These are phyloP conservation scores for Hymenoscyphus repandus DNA, from an alignment of 2,329 filamentous ascomycete species.

Conservation along the genomic window DNA sequence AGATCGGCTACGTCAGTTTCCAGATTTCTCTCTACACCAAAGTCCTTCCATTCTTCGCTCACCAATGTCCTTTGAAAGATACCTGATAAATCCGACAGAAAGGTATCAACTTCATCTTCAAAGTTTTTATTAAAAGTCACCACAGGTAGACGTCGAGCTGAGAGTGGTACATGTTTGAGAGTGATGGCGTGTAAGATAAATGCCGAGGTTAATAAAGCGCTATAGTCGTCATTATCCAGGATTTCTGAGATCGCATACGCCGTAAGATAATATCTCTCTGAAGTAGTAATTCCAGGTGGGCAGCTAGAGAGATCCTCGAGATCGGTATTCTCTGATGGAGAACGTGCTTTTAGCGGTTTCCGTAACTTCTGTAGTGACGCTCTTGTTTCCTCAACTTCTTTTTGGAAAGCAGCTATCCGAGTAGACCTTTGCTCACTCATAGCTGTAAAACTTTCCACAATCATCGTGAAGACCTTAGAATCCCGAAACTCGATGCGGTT, in stretches of 20 bases:
- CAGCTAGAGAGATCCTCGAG: slow-evolving; percentile 14
- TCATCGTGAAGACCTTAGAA: slow-evolving; percentile 42
- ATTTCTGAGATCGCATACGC: slow-evolving; percentile 29
- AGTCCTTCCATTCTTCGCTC: slow-evolving; percentile 21
- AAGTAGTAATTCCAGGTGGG: slow-evolving; percentile 25
- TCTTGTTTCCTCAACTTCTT: slow-evolving; percentile 14
- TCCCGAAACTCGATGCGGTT: slow-evolving; percentile 59
- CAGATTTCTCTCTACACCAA: slow-evolving; percentile 20
- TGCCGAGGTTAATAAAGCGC: slow-evolving; percentile 31
- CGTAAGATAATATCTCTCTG: slow-evolving; percentile 31
- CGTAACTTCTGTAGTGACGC: slow-evolving; percentile 6
- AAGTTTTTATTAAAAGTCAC: slow-evolving; percentile 31
- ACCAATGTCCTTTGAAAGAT: slow-evolving; percentile 33
- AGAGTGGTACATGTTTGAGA: slow-evolving; percentile 36
- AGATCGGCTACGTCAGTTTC: slow-evolving; percentile 47
- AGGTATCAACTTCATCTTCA: slow-evolving; percentile 32
- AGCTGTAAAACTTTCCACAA: slow-evolving; percentile 35
- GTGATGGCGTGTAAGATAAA: slow-evolving; percentile 40
- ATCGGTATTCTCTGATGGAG: slow-evolving; percentile 3
- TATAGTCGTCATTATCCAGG: slow-evolving; percentile 25
- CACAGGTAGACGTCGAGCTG: slow-evolving; percentile 34
- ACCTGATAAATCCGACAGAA: slow-evolving; percentile 35
- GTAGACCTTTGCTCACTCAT: slow-evolving; percentile 16
- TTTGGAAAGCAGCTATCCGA: slow-evolving; percentile 11
- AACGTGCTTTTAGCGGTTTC: background rate